phyloP scores from a whole-genome alignment of 1,284 basidiomycete species.

The Trichosporon ovoides region DNA sequence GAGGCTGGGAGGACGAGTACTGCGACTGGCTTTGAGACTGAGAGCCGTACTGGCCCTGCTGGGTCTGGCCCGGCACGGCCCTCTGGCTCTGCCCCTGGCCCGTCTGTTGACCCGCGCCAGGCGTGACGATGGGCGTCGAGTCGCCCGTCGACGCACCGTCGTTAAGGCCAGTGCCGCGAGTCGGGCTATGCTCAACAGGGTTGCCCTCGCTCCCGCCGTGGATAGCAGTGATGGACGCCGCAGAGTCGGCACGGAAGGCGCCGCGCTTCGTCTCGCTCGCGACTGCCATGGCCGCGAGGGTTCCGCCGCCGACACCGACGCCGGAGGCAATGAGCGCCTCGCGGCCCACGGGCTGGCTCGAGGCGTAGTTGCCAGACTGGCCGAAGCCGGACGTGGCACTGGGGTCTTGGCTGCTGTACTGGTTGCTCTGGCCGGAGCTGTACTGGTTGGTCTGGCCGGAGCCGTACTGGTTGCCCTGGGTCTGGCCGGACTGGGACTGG shows the following conservation, averaged over 20 bases:
- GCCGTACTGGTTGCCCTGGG: no score
- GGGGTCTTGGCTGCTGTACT: neutral
- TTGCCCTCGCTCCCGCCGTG: conserved; percentile 37
- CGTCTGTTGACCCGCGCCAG: neutral
- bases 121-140: neutral
- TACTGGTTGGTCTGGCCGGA: neutral
- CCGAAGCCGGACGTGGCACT: no score
- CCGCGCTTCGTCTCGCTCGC: conserved; percentile 18
- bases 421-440: neutral
- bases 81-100: no score
- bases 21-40: no score
- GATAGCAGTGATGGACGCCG: conserved; percentile 43
- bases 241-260: conserved; percentile 32
- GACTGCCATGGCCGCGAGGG: neutral
- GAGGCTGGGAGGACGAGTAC: no score
- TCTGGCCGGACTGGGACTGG: neutral
- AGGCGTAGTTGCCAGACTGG: neutral
- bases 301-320: neutral
- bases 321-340: neutral
- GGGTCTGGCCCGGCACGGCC: neutral
- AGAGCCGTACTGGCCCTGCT: no score
- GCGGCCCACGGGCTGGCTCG: neutral
- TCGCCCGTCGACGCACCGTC: neutral
- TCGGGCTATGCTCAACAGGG: neutral
- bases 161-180: conserved; percentile 10